Evolutionary conservation across 371 early-diverging fungal species (phyloP), one percentile per base, ranked within the genome.

Genomic region (Rhizopus sp.): DNA sequence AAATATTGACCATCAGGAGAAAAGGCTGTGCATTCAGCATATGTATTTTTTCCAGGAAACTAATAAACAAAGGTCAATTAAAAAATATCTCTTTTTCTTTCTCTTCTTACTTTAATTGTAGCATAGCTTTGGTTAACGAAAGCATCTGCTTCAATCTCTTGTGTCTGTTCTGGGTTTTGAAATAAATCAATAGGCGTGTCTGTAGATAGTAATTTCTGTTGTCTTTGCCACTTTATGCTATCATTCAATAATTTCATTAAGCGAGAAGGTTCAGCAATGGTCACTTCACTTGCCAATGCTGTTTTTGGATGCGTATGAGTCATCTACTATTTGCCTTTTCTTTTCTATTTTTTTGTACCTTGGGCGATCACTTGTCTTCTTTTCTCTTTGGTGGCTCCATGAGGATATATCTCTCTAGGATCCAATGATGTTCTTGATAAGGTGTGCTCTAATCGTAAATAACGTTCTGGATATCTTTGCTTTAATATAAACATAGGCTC

Each of bases 21-120:
- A 62, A 96, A 96, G 15, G 77, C 80, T 4, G 84, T 85, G 48
- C 84, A 77, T 62, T 91, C 94, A 1, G 93, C 88, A 62, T 90
- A 89, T 42, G 93, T 89, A 56, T 92, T 93, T 62, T 91, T 92
- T 4, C 80, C 77, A 4, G 96, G 94, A 64, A 96, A 93, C 92
- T 93, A 58, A 33, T 41, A 32, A 7, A 15, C 2, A 10, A 7
- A 7, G 10, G 32, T 16, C 5, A 4, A 8, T 45, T 34, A 30
- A 38, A 8, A 10, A 38, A 16, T 7, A 32, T 40, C n/a, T 45
- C 6, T 3, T 10, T 47, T 2, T 1, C 15, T 4, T 12, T 5
- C 15, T 3, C 34, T 8, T 16, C 3, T 37, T 80, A 88, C 91
- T 82, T 93, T 93, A 57, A 95, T 90, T 3, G 83, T 85, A 7